A percentile compares a stretch with the other conserved stretches of the same genome.
Conservation (phyloP, 2,329 filamentous ascomycete species). For the Colletotrichum lindemuthianum region DNA sequence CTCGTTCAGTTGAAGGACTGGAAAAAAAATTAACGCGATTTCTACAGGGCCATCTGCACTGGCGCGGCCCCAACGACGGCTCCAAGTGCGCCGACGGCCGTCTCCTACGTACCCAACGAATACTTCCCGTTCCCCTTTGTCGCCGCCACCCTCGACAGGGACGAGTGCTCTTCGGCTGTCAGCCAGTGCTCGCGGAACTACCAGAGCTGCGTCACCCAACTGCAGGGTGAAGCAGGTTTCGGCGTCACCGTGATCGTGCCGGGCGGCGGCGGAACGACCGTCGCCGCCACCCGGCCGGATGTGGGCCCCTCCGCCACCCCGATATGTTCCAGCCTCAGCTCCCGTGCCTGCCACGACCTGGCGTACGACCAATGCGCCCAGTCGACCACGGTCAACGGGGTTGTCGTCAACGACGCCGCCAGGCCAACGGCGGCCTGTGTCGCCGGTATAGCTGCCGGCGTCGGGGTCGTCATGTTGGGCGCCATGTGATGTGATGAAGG, state of each 20-base stretch:
- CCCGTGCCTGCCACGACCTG: slow-evolving; percentile 59
- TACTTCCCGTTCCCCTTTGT: slow-evolving; percentile 71
- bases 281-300: slow-evolving; percentile 52
- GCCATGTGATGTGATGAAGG: slow-evolving; percentile 23
- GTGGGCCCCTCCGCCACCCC: slow-evolving; percentile 59
- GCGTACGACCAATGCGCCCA: slow-evolving; percentile 51
- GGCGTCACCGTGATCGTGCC: slow-evolving; percentile 67
- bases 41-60: slow-evolving; percentile 62
- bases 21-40: slow-evolving; percentile 14
- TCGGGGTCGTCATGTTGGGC: slow-evolving; percentile 32
- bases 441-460: slow-evolving; percentile 32
- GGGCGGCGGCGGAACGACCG: slow-evolving; percentile 62
- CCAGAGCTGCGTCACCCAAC: slow-evolving; percentile 60
- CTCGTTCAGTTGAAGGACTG: background rate
- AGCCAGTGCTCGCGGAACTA: slow-evolving; percentile 64
- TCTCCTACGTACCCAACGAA: slow-evolving; percentile 65
- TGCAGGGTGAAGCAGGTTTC: slow-evolving; percentile 54
- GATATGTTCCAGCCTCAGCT: slow-evolving; percentile 66
- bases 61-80: slow-evolving; percentile 59
- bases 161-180: slow-evolving; percentile 62
- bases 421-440: slow-evolving; percentile 28
- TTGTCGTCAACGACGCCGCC: slow-evolving; percentile 34
- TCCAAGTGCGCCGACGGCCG: slow-evolving; percentile 49
- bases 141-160: slow-evolving; percentile 62
- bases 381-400: slow-evolving; percentile 35